Conservation (phyloP, 305 asterid genomes). For the Solanum hybrid region DNA sequence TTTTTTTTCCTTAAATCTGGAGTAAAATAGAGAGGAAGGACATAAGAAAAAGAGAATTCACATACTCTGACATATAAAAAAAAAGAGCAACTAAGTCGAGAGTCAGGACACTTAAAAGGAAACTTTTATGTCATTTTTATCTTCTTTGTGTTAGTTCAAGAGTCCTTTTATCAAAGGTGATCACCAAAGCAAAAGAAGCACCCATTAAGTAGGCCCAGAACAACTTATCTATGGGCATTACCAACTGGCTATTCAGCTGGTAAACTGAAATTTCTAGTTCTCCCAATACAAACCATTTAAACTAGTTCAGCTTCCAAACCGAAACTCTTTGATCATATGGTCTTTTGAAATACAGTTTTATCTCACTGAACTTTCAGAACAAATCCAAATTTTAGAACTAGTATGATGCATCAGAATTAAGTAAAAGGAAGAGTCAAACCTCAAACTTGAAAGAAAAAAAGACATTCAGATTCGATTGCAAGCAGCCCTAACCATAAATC, state of each 20-base stretch:
- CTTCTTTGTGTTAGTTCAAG: not conserved
- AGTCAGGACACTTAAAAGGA: not conserved
- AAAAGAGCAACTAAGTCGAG: not conserved
- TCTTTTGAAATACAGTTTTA: not conserved
- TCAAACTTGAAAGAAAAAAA: not conserved
- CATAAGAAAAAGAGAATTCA: not conserved
- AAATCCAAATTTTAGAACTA: not conserved
- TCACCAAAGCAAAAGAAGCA: not conserved
- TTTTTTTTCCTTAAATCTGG: conserved; percentile 12
- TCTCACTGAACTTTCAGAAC: not conserved
- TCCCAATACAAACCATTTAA: not conserved
- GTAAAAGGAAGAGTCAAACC: not conserved
- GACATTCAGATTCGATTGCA: not conserved
- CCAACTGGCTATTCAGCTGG: not conserved
- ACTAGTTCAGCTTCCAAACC: not conserved
- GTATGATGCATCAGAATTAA: not conserved
- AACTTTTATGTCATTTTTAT: not conserved
- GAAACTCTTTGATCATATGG: not conserved
- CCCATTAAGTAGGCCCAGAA: not conserved
- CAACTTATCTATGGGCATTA: not conserved
- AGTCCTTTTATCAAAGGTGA: not conserved
- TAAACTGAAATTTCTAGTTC: not conserved
- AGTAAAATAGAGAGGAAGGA: not conserved
- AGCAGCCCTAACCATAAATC: not conserved
- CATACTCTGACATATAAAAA: not conserved